Conservation (phyloP, 495 filamentous ascomycete species). For the Aspergillus taichungensis region DNA sequence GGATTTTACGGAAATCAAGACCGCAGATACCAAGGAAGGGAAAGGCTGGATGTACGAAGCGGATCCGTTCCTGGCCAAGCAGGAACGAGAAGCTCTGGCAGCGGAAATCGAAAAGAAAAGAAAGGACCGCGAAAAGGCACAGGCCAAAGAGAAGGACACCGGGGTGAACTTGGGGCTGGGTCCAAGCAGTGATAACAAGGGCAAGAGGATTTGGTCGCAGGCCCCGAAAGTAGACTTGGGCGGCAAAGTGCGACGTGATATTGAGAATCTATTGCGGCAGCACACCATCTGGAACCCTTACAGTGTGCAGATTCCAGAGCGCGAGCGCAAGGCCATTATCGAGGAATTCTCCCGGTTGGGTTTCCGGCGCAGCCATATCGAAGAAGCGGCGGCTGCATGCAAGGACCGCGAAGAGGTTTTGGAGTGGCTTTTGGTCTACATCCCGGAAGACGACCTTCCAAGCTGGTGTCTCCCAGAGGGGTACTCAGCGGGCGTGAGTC, state of each 20-base stretch:
- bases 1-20: constrained; percentile 70
- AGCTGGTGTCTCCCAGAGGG: constrained; percentile 81
- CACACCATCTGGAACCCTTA: constrained; percentile 83
- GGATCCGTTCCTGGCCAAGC: constrained; percentile 76
- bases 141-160: constrained; percentile 53
- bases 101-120: constrained; percentile 63
- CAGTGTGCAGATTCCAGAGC: constrained; percentile 49
- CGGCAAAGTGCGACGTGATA: constrained; percentile 58
- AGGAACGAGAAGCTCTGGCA: constrained; percentile 69
- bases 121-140: constrained; percentile 49
- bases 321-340: constrained; percentile 51
- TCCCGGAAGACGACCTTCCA: constrained; percentile 92
- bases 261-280: constrained; percentile 68
- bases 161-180: constrained; percentile 32
- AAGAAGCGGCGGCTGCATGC: constrained; percentile 79
- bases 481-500: constrained; percentile 78
- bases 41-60: constrained; percentile 90
- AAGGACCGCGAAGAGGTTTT: constrained; percentile 90
- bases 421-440: constrained; percentile 89
- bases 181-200: constrained; percentile 21
- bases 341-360: constrained; percentile 68
- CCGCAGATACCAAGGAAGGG: constrained; percentile 63
- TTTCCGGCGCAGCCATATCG: constrained; percentile 77
- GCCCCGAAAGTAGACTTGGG: constrained; percentile 92
- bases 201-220: constrained; percentile 65